Base-by-base conservation (phyloP, 306 rosid genomes). In the Castanopsis chinensis region DNA sequence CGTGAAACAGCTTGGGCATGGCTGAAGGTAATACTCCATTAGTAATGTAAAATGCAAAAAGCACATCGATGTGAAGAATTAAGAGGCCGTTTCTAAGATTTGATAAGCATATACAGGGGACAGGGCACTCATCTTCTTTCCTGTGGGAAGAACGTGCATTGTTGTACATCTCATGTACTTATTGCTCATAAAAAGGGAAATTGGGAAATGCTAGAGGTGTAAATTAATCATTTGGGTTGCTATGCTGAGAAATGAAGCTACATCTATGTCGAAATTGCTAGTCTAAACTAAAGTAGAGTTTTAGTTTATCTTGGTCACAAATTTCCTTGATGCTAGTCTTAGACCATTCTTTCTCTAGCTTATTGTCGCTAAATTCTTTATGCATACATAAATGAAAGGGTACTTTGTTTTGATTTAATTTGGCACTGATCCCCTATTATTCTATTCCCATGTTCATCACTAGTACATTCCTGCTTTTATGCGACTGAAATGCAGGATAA, bases 1-100 rank as follows among this genome's bases (percentile, higher is more conserved):
- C 92, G 95, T 57, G 97, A 94, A 54, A 81, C 88, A 63, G 94
- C 97, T 76, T 92, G 98, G 98, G 41, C 82, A 12, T 92, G 97
- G 97, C 79, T 94, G 76, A 87, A 92, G 98, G 98, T 86, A 84
- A 70, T 83, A 52, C 78, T 72, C 76, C 65, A 76, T 21, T 77
- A 55, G 54, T 41, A 23, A 21, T 57, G 45, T 61, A 5, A 61
- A 77, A 69, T 64, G 79, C 61, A 28, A 28, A 28, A 3, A 0
- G 32, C 32, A 28, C 32, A 28, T 3, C 3, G 32, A 3, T 0
- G 4, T 28, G 32, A 28, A 25, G 2, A 64, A 64, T 30, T 17
- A 17, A 1, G 11, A 17, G 20, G 6, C 45, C 30, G 43, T 12
- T 12, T 30, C 69, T 63, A 28, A 6, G 41, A 30, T 15, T 20